Evolutionary conservation across 352 stramenopile species (phyloP), one percentile per base, ranked within the genome.

Genomic region (Globisporangium radiosum): DNA sequence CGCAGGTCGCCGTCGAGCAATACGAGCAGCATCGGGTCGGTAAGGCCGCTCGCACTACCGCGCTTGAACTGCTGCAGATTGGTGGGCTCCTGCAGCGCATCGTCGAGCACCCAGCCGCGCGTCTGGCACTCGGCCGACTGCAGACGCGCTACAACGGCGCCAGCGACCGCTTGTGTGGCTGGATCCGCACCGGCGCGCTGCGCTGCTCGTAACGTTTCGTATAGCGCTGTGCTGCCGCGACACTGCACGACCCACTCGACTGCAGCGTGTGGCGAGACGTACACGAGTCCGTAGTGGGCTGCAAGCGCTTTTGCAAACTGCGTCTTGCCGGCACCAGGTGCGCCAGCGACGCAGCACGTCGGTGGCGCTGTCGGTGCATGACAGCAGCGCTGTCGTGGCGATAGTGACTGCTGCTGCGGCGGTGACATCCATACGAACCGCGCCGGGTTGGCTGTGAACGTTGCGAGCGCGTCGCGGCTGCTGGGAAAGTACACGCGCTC

Each of bases 71-170:
- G 71, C 7, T 72, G 47, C 15, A 87, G 61, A 37, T 84, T 65
- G 0, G 62, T 57, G 5, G 57, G 55, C 0, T 68, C 61, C 17
- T 72, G 39, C 2, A 87, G 25, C 52, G 78, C 87, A 13, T 75
- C 74, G 45, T 90, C 77, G 8, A 92, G 68, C 33, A 87, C 71
- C 79, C 79, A 92, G 15, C 81, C 81, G 54, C 64, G 54, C 6
- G 64, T 55, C 14, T 87, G 73, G 37, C 81, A 92, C 10, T 92
- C 79, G 4, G 77, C 73, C 2, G 73, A 78, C 17, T 73, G 71
- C 47, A 92, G 56, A 13, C 81, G 75, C 62, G 60, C 54, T 49
- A 62, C 58, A 15, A 91, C 66, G 0, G 66, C 78, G 11, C 74
- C 69, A 39, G 82, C 65, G 4, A 69, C 65, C 4, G 70, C 40